Percentiles rank a stretch among this genome's conserved stretches.
Conservation (phyloP, 306 rosid genomes). For the Begonia loranthoides region DNA sequence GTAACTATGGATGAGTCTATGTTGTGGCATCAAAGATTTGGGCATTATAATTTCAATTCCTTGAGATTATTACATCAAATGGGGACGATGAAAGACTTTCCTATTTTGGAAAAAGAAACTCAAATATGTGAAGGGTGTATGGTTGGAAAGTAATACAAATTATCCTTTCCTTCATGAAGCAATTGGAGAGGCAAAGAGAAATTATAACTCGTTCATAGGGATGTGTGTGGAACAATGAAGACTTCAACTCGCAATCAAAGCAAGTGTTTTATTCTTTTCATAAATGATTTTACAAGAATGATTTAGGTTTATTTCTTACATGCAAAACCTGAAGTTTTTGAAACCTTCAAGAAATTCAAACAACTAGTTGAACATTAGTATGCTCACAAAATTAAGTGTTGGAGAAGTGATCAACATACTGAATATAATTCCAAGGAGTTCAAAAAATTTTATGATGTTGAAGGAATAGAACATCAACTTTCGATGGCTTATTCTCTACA, state of each 20-base stretch:
- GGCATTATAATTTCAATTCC: too few species aligned
- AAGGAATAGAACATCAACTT: background rate
- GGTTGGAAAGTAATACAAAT: background rate
- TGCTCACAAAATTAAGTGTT: background rate
- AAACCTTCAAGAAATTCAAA: constrained; percentile 1
- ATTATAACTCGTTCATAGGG: background rate
- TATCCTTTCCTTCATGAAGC: background rate
- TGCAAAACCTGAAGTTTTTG: background rate
- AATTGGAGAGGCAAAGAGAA: background rate
- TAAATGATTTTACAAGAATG: background rate
- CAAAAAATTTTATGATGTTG: background rate
- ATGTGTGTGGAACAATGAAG: too few species aligned
- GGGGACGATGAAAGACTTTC: too few species aligned
- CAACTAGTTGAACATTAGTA: background rate
- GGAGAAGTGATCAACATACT: background rate
- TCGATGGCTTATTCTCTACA: background rate
- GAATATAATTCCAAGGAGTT: constrained; percentile 3
- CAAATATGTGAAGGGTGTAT: background rate
- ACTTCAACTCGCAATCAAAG: background rate
- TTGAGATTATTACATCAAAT: too few species aligned
- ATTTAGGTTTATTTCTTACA: background rate
- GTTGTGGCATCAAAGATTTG: background rate
- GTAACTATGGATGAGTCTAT: background rate
- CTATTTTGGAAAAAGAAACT: too few species aligned
- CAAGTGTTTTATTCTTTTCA: background rate